These are phyloP conservation scores for Bocquillonia castaneifolia DNA, from an alignment of 441 rosid species.

Conservation along the genomic window DNA sequence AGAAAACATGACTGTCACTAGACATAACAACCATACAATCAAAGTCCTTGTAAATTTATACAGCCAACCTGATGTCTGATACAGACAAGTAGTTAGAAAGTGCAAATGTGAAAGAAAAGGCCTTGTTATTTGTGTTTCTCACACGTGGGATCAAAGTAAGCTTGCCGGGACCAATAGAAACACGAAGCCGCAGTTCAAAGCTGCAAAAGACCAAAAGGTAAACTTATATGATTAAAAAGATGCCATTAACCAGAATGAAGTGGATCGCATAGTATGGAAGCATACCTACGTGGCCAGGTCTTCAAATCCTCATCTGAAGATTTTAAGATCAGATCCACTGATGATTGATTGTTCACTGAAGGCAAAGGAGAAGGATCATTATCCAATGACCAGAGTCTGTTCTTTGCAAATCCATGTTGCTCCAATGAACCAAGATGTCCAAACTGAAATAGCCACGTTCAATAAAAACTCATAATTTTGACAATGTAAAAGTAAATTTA, in stretches of 20 bases:
- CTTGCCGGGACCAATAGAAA: constrained; percentile 71
- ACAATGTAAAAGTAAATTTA: neutral
- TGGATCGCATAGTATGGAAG: constrained; percentile 11
- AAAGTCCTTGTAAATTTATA: constrained; percentile 15
- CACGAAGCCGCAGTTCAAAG: constrained; percentile 81
- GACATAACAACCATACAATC: no score
- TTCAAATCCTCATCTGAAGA: constrained; percentile 83
- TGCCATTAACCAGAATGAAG: no score
- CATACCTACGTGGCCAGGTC: constrained; percentile 81
- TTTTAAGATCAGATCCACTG: constrained; percentile 67
- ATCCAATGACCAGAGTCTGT: constrained; percentile 78
- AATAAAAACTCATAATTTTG: constrained; percentile 16
- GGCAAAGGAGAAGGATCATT: constrained; percentile 61
- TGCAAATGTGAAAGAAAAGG: constrained; percentile 82
- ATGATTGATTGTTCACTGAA: constrained; percentile 41
- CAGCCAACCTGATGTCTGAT: constrained; percentile 78
- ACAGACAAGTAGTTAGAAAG: constrained; percentile 84
- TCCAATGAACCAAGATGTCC: constrained; percentile 63
- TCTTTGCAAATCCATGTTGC: constrained; percentile 92
- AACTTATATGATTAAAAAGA: no score
- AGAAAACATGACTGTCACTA: neutral
- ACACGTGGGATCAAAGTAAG: constrained; percentile 79
- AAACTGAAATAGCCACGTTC: constrained; percentile 53
- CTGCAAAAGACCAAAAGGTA: constrained; percentile 42
- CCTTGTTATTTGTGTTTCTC: constrained; percentile 85